Conservation (phyloP, 2,329 filamentous ascomycete species). For the Colletotrichum sp. region DNA sequence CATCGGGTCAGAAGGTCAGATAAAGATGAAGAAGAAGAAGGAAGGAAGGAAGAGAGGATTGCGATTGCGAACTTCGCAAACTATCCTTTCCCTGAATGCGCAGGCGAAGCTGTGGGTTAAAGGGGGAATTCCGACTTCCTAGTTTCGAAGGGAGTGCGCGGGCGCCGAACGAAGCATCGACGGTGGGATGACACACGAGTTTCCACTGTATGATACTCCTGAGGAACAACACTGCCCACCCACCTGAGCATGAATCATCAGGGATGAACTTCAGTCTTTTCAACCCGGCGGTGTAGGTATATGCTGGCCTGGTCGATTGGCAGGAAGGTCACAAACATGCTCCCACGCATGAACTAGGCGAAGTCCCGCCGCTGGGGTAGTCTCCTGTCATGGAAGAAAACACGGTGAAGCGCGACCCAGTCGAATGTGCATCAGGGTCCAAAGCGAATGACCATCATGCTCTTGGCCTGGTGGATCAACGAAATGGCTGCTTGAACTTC, state of each 20-base stretch:
- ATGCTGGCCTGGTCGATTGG: neutral
- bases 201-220: neutral
- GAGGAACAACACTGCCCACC: neutral
- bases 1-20: neutral
- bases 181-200: neutral
- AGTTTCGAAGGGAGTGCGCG: neutral
- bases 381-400: neutral
- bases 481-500: neutral
- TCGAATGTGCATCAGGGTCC: neutral
- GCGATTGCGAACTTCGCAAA: neutral
- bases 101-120: neutral
- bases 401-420: neutral
- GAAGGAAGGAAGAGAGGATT: accelerated
- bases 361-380: neutral
- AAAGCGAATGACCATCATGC: neutral
- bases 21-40: neutral
- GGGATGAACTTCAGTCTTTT: neutral
- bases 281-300: neutral
- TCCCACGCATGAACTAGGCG: neutral
- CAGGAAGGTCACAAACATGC: neutral
- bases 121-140: neutral
- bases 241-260: neutral
- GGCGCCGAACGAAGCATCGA: neutral
- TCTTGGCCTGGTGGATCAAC: neutral
- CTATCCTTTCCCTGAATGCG: neutral